Percentiles rank a stretch among this genome's conserved stretches.
Evolutionary conservation across 2,329 filamentous ascomycete genomes (phyloP).

Genomic region (Lizonia empirigonia): DNA sequence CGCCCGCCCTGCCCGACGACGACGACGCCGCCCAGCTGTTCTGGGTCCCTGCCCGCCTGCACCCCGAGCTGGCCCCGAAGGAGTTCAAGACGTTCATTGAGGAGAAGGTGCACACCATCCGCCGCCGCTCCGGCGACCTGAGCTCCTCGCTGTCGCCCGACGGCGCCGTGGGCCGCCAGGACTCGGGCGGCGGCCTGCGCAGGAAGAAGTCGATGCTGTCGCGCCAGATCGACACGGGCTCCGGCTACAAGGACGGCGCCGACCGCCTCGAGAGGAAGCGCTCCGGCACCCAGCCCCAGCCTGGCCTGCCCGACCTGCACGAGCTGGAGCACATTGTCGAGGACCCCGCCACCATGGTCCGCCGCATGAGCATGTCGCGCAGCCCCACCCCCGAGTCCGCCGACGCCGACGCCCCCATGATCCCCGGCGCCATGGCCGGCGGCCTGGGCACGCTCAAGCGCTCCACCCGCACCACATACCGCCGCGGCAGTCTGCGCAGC

Average conservation of each 20-base stretch:
- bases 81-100: slow-evolving; percentile 98
- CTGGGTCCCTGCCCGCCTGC: slow-evolving; percentile 93
- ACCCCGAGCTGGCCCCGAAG: slow-evolving; percentile 91
- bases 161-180: slow-evolving; percentile 58
- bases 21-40: slow-evolving; percentile 88
- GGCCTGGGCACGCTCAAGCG: slow-evolving; percentile 81
- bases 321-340: slow-evolving; percentile 81
- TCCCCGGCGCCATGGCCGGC: slow-evolving; percentile 75
- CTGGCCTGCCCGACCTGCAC: slow-evolving; percentile 61
- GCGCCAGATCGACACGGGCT: slow-evolving; percentile 80
- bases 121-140: slow-evolving; percentile 75
- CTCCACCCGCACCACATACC: slow-evolving; percentile 90
- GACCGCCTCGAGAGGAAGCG: slow-evolving; percentile 77
- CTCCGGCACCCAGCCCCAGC: slow-evolving; percentile 60
- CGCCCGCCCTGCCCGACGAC: slow-evolving; percentile 71
- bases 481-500: slow-evolving; percentile 82
- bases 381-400: slow-evolving; percentile 54
- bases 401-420: slow-evolving; percentile 74
- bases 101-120: slow-evolving; percentile 87
- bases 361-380: slow-evolving; percentile 66
- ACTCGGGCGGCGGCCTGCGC: slow-evolving; percentile 66
- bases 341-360: slow-evolving; percentile 73
- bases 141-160: slow-evolving; percentile 65
- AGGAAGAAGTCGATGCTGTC: slow-evolving; percentile 97
- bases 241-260: slow-evolving; percentile 80